Conservation (phyloP, 495 filamentous ascomycete genomes). For the Hypoxylon intermedium region DNA sequence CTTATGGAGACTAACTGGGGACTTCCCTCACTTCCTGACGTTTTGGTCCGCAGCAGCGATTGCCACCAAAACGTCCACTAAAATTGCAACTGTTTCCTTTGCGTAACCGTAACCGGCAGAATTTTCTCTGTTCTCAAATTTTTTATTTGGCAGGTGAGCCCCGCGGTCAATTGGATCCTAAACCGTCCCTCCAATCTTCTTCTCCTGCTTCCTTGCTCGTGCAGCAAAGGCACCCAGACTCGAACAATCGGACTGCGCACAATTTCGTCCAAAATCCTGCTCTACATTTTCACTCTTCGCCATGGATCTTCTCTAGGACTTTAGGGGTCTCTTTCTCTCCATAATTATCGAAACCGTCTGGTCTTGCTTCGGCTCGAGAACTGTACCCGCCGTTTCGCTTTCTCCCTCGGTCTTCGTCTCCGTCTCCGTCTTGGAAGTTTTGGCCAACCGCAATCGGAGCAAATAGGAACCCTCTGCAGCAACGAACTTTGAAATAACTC, state of each 20-base stretch:
- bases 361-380: slow-evolving; percentile 13
- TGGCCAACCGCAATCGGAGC: slow-evolving; percentile 40
- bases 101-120: slow-evolving; percentile 37
- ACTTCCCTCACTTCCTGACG: no score
- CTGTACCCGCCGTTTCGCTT: slow-evolving; percentile 9
- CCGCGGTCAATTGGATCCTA: slow-evolving; percentile 32
- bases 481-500: slow-evolving; percentile 15
- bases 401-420: slow-evolving; percentile 19
- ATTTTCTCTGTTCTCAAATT: slow-evolving; percentile 21
- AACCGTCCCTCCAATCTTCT: slow-evolving; percentile 33
- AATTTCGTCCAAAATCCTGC: slow-evolving; percentile 30
- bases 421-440: slow-evolving; percentile 17
- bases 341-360: slow-evolving; percentile 2
- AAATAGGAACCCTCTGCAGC: slow-evolving; percentile 26
- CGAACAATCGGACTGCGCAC: slow-evolving; percentile 27
- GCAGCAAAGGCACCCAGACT: slow-evolving; percentile 27
- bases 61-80: slow-evolving; percentile 27
- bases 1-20: slow-evolving; percentile 6
- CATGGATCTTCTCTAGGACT: slow-evolving; percentile 42
- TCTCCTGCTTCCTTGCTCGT: slow-evolving; percentile 10
- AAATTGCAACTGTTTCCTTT: slow-evolving; percentile 17
- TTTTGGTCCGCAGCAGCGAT: slow-evolving; percentile 22
- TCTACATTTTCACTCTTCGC: slow-evolving; percentile 27
- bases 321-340: slow-evolving; percentile 9
- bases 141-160: slow-evolving; percentile 26